Evolutionary conservation across 257 asterid genomes (phyloP).

Genomic region (Verbena officinalis): DNA sequence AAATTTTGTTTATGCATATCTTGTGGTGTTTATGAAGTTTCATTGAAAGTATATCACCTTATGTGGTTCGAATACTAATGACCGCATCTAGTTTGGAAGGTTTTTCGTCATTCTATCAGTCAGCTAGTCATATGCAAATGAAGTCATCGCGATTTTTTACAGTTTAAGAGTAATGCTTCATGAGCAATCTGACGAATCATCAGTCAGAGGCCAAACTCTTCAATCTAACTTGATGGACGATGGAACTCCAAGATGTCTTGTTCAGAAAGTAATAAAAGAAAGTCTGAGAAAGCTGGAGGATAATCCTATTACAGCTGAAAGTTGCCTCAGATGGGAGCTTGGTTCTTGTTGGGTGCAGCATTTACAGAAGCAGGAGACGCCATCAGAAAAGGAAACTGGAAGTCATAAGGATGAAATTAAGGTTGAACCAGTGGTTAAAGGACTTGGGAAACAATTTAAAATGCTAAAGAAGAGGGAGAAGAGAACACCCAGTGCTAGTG

Average conservation of each 20-base stretch:
- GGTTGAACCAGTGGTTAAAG: conserved; percentile 79
- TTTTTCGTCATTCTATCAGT: conserved; percentile 15
- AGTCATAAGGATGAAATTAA: conserved; percentile 52
- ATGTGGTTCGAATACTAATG: conserved; percentile 14
- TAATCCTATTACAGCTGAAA: conserved; percentile 40
- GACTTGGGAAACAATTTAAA: conserved; percentile 95
- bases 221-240: conserved; percentile 40
- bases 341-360: conserved; percentile 99
- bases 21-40: conserved; percentile 9
- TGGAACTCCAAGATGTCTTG: conserved; percentile 55
- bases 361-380: conserved; percentile 83
- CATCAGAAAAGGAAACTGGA: conserved; percentile 49
- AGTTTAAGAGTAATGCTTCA: conserved; percentile 80
- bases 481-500: conserved; percentile 37
- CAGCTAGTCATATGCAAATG: conserved; percentile 24
- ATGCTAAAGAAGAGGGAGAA: conserved; percentile 83
- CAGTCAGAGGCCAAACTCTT: conserved; percentile 52
- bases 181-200: conserved; percentile 49
- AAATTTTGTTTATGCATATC: conserved; percentile 15
- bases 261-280: conserved; percentile 64
- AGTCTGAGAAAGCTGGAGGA: conserved; percentile 56
- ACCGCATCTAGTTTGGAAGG: neutral
- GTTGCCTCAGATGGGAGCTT: conserved; percentile 94
- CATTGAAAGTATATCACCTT: neutral
- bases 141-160: conserved; percentile 41